Evolutionary conservation across 1,284 basidiomycete genomes (phyloP).

Genomic region (Cryptococcus sp.): DNA sequence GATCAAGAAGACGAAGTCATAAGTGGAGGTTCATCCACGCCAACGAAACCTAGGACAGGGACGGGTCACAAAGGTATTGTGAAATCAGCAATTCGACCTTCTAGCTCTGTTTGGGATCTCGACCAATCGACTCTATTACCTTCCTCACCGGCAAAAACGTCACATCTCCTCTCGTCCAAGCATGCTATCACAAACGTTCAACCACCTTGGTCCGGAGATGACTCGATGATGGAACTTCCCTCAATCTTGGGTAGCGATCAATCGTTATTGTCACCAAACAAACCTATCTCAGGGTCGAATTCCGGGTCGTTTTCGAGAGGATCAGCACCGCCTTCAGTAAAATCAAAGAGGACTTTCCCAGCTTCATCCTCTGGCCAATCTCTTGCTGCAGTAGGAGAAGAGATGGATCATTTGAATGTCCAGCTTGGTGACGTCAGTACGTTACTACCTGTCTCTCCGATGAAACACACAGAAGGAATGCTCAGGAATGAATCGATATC

Average conservation of each 20-base stretch:
- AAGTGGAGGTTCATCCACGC: no score
- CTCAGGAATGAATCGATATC: conserved; percentile 2
- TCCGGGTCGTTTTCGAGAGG: not conserved
- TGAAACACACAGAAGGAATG: not conserved
- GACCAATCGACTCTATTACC: not conserved
- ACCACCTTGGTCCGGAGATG: not conserved
- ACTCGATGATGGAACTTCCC: not conserved
- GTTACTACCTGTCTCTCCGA: conserved; percentile 7
- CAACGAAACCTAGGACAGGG: no score
- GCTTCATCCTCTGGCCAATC: conserved; percentile 24
- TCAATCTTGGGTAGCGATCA: not conserved
- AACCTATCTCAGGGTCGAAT: not conserved
- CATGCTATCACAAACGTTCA: not conserved
- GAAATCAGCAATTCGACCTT: no score
- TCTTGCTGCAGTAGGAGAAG: conserved; percentile 19
- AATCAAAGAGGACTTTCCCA: conserved; percentile 20
- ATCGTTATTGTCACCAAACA: not conserved
- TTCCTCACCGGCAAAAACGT: not conserved
- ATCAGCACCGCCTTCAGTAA: not conserved
- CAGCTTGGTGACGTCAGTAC: not conserved
- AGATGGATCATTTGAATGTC: not conserved
- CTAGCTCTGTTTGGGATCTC: not conserved
- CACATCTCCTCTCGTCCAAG: not conserved
- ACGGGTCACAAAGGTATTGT: no score
- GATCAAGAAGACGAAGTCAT: no score